A percentile compares a stretch with the other conserved stretches of the same genome.
Evolutionary conservation across 169 alveolate genomes (phyloP).

Genomic region (Plasmodium sp.): DNA sequence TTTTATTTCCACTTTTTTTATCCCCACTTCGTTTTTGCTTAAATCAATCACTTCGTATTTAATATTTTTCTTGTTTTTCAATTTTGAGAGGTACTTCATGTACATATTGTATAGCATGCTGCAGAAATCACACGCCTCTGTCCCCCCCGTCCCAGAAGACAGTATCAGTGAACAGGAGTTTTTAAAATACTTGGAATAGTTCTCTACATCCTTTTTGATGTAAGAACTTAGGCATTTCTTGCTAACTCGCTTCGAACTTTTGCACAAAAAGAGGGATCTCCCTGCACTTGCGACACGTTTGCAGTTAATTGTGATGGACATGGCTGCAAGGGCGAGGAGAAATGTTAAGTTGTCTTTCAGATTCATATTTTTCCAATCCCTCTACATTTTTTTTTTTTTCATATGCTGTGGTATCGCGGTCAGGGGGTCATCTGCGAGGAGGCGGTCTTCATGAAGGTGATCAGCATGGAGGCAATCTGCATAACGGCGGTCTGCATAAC

Average conservation of each 20-base stretch:
- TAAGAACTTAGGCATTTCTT: conserved; percentile 33
- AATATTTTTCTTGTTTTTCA: conserved; percentile 64
- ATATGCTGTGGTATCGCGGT: not conserved
- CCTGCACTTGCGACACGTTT: not conserved
- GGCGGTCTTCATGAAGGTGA: not conserved
- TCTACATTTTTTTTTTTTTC: not conserved
- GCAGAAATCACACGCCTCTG: conserved; percentile 85
- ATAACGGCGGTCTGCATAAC: not conserved
- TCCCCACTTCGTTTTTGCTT: conserved; percentile 79
- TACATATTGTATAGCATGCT: conserved; percentile 82
- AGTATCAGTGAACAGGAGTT: conserved; percentile 59
- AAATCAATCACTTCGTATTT: conserved; percentile 76
- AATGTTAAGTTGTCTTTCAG: not conserved
- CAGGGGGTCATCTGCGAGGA: not conserved
- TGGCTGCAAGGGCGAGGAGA: conserved; percentile 4
- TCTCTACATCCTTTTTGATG: conserved; percentile 50
- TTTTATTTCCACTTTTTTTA: conserved; percentile 79
- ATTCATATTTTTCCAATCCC: conserved; percentile 17
- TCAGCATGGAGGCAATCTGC: not conserved
- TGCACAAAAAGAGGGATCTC: conserved; percentile 23
- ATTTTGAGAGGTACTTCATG: conserved; percentile 77
- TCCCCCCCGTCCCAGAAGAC: conserved; percentile 84
- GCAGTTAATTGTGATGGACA: conserved; percentile 44
- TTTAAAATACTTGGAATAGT: conserved; percentile 66
- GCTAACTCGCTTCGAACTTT: not conserved